Evolutionary conservation across 108 stramenopile species (phyloP).

Genomic region (Nitzschia palea): DNA sequence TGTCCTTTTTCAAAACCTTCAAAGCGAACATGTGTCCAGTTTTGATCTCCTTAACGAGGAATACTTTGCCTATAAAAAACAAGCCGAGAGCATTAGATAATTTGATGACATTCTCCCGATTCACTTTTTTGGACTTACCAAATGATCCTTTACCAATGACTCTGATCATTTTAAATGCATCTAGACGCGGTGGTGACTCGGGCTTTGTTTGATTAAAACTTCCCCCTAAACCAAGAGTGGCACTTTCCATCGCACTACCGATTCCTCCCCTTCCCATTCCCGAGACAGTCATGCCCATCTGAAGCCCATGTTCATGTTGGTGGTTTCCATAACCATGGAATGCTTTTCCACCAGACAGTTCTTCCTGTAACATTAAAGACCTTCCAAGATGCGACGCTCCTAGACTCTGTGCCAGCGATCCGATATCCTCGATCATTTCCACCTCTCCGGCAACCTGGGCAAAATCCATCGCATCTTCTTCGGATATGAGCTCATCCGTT

Average conservation of each 20-base stretch:
- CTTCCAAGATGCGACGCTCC: slow-evolving; percentile 84
- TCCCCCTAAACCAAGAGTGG: slow-evolving; percentile 52
- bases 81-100: not conserved
- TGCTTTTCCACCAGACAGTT: slow-evolving; percentile 38
- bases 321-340: not conserved
- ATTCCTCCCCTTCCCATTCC: slow-evolving; percentile 58
- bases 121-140: slow-evolving; percentile 57
- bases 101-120: not conserved
- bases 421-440: slow-evolving; percentile 90
- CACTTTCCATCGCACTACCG: slow-evolving; percentile 72
- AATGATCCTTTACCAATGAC: slow-evolving; percentile 96
- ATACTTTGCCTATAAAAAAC: slow-evolving; percentile 77
- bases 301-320: slow-evolving; percentile 16
- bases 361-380: slow-evolving; percentile 70
- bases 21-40: slow-evolving; percentile 88
- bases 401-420: slow-evolving; percentile 75
- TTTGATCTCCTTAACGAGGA: slow-evolving; percentile 80
- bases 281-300: slow-evolving; percentile 24
- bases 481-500: slow-evolving; percentile 61
- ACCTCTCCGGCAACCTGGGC: slow-evolving; percentile 70
- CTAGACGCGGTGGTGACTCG: slow-evolving; percentile 72
- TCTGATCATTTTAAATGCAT: slow-evolving; percentile 86
- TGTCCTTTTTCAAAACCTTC: slow-evolving; percentile 94
- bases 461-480: slow-evolving; percentile 68
- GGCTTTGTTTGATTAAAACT: slow-evolving; percentile 63